A percentile compares a stretch with the other conserved stretches of the same genome.
Conservation (phyloP, 2,329 filamentous ascomycete genomes). For the Paecilomyces variotii region DNA sequence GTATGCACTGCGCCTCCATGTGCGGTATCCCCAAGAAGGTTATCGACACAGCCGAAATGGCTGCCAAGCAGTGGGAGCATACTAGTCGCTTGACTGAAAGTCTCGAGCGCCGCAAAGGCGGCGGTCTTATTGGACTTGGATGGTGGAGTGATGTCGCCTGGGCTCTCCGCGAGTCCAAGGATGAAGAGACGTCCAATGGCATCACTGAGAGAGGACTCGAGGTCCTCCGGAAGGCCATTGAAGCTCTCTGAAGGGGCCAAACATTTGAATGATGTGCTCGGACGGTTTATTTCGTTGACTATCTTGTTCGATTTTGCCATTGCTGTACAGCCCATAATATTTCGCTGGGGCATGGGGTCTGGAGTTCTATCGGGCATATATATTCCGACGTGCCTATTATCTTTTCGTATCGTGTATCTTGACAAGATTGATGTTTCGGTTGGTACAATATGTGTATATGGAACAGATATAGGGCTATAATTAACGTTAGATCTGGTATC, state of each 20-base stretch:
- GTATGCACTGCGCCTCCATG: constrained; percentile 99
- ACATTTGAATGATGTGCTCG: not conserved
- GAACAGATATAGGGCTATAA: not conserved
- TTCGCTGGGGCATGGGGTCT: not conserved
- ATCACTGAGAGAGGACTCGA: constrained; percentile 46
- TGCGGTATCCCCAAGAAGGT: constrained; percentile 81
- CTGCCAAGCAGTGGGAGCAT: constrained; percentile 89
- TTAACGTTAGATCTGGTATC: not conserved
- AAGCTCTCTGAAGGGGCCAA: constrained; percentile 36
- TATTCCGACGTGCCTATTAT: not conserved
- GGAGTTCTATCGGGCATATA: not conserved
- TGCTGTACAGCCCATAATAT: constrained; percentile 3
- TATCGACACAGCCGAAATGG: constrained; percentile 78
- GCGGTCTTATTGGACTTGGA: constrained; percentile 75
- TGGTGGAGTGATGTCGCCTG: constrained; percentile 80
- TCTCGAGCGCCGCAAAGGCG: constrained; percentile 69
- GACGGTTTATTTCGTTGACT: not conserved
- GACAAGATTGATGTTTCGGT: not conserved
- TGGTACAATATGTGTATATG: not conserved
- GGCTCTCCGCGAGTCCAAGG: constrained; percentile 53
- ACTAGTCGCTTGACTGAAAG: constrained; percentile 85
- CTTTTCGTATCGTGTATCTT: not conserved
- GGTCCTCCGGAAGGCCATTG: constrained; percentile 50
- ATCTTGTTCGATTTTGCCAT: constrained; percentile 1
- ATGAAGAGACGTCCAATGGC: constrained; percentile 21